Evolutionary conservation across 192 early-diverging fungal species (phyloP), one percentile per base, ranked within the genome.

Genomic region (Oehlia diaphana): DNA sequence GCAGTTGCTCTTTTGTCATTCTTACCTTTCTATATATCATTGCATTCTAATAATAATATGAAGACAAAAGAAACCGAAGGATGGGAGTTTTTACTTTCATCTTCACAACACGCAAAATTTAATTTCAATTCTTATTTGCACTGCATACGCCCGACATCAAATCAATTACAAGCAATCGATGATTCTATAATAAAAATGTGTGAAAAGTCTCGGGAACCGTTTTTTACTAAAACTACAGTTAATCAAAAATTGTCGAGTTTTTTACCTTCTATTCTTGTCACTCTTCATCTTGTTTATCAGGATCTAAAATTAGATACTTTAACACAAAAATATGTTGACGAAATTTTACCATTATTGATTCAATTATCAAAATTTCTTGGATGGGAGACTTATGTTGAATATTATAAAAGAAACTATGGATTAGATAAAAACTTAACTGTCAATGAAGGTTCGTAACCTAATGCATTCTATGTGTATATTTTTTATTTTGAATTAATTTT

Each of bases 221-320:
- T 42, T 85, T 65, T 64, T 79, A 12, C 68, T 73, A 61, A 35
- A 72, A 67, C 6, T 19, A 72, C 3, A 75, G 49, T 47, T 73
- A 77, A 19, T 28, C 79, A 35, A 81, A 86, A 35, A 66, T 77
- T 49, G 23, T 33, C 42, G 7, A 49, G 13, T 42, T 87, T 80
- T 75, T 81, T 90, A 50, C 72, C 72, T 7, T 70, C 62, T 16
- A 77, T 90, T 50, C 74, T 91, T 4, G 62, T 82, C 10, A 74
- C 85, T 0, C 72, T 92, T 4, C 90, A 92, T 77, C 78, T 92
- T 0, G 81, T 92, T 26, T 86, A 89, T 72, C 89, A 91, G 44
- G 87, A 92, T 78, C 58, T 89, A 21, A 85, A 84, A 62, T 75
- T 89, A 26, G 82, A 85, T 74, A n/a, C 83, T 28, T 61, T 73